Evolutionary conservation across 1,139 yeast species (phyloP), one percentile per base, ranked within the genome.

Genomic region (Entelexis paramagnoliae): DNA sequence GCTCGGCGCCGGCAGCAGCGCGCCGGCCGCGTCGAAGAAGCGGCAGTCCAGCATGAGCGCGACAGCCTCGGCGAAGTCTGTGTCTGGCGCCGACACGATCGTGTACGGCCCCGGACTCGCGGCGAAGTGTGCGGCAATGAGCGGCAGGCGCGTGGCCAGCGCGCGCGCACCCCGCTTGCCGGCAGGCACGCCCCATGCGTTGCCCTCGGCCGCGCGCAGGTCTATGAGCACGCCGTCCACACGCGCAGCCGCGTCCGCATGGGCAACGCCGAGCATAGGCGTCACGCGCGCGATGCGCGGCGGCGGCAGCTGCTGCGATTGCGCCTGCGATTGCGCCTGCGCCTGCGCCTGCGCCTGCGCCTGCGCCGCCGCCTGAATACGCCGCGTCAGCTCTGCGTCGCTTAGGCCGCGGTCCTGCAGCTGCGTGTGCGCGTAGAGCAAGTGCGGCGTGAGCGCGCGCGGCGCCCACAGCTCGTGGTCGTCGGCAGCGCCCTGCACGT

Each of bases 401-500:
- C 54, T 34, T 4, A 51, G 22, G n/a, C 38, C 49, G 5, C 42
- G 55, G 46, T 52, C 51, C 9, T 39, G 51, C 35, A 38, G 51
- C 28, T 32, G 54, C 17, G 26, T 43, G 29, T 33, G 24, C 0
- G 64, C 55, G 95, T 95, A 87, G 51, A 84, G 77, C 16, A 76
- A 50, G 1, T 63, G 60, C 0, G 91, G 79, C 1, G 72, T 74
- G 26, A 87, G 65, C 2, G 26, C 22, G 0, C 73, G 72, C 6
- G 68, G 63, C 0, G 88, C 80, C 96, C 96, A 88, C 26, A 82
- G 70, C 61, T 88, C 96, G 63, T 88, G 95, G 62, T 88, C 96
- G 65, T 88, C 96, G 0, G 93, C 96, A 0, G 95, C 88, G 1
- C 96, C 96, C 66, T 86, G 96, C 1, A 87, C 82, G 63, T 88